phyloP scores from a whole-genome alignment of 176 grass and related monocot genomes.

The Hyparrhenia diplandra region DNA sequence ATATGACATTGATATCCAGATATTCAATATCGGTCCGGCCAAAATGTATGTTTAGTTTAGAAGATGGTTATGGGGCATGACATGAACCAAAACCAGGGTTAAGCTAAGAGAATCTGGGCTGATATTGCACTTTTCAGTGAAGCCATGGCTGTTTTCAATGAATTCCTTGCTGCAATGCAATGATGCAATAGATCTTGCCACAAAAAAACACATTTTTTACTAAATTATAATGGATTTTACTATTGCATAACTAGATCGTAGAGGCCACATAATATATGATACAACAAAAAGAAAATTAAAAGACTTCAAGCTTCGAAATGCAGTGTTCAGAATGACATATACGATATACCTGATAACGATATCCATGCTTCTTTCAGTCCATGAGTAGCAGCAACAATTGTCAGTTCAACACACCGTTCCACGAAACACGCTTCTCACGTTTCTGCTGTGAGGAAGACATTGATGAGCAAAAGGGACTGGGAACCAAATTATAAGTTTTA shows the following conservation, averaged over 20 bases:
- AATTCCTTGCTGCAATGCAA: background rate
- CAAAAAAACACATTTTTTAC: background rate
- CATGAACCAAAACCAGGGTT: background rate
- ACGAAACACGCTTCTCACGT: constrained; percentile 78
- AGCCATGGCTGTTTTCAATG: background rate
- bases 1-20: background rate
- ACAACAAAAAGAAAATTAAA: background rate
- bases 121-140: background rate
- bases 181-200: background rate
- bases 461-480: constrained; percentile 3
- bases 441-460: constrained; percentile 42
- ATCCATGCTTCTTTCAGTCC: constrained; percentile 98
- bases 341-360: constrained; percentile 92
- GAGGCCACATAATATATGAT: background rate
- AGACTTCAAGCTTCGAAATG: background rate
- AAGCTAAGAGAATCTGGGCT: background rate
- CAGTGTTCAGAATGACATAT: constrained; percentile 30
- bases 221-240: background rate
- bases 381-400: constrained; percentile 87
- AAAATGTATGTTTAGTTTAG: background rate
- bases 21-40: background rate
- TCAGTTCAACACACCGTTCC: constrained; percentile 91
- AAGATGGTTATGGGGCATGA: background rate
- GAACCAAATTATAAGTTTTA: background rate
- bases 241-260: background rate